Evolutionary conservation across 2,329 filamentous ascomycete genomes (phyloP), one percentile per base, ranked within the genome.

Genomic region (Arthrobotrys musiformis): DNA sequence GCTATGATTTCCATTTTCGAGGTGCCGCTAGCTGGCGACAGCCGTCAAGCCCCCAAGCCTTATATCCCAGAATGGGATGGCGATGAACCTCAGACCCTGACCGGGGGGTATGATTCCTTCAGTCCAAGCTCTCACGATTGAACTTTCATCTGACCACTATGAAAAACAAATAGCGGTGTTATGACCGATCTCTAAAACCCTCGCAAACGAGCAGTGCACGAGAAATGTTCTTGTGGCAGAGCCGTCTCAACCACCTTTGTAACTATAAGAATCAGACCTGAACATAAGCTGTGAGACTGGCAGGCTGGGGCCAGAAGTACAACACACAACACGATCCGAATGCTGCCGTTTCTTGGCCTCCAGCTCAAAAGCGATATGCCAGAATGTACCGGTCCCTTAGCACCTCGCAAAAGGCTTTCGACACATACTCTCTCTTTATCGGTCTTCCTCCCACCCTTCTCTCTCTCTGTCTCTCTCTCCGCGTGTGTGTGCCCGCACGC

Each of bases 21-120:
- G 19, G 37, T 70, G 42, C 22, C 64, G 17, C 52, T 58, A 19
- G 44, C 46, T 13, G 44, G 63, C 46, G 72, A 58, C 40, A 24
- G 66, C 54, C 66, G 73, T 17, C 64, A 66, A 40, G 73, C 73
- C 8, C 73, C 73, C 6, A 77, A 77, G 60, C 73, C 73, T 35
- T 70, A 77, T 52, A 77, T 77, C 48, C 73, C 73, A 30, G 73
- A 77, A 26, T 77, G 73, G 73, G 73, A 77, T 19, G 73, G 73
- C 7, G 73, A 77, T 33, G 73, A 77, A 35, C 73, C 73, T 33
- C 73, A 77, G 30, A 66, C 60, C 1, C 33, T 77, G 24, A 69
- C 63, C 11, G 73, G 66, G 52, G 73, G 73, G 73, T 77, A 70
- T 13, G 73, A 61, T 52, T 64, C 24, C 19, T 22, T 54, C 22